Percentiles rank a stretch among this genome's conserved stretches.
Evolutionary conservation across 192 early-diverging fungal species (phyloP).

Genomic region (Geranomyces michiganensis): DNA sequence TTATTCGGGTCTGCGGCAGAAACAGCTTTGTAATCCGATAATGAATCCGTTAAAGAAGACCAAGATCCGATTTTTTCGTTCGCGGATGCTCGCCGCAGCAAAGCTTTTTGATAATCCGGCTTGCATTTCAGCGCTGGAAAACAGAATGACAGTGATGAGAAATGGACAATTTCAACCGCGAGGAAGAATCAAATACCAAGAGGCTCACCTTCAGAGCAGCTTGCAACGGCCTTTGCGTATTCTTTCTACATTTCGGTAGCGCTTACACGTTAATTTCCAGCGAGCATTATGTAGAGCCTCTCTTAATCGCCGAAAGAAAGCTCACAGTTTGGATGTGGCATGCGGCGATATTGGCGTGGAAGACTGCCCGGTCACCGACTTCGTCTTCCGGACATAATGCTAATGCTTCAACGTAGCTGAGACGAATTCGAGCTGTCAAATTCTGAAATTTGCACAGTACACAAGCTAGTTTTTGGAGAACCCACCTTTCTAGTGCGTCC

Average conservation of each 20-base stretch:
- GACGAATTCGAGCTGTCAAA: neutral
- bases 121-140: constrained; percentile 53
- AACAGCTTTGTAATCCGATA: constrained; percentile 53
- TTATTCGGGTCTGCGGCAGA: constrained; percentile 36
- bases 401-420: constrained; percentile 23
- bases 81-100: constrained; percentile 63
- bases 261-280: constrained; percentile 13
- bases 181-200: neutral
- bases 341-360: constrained; percentile 64
- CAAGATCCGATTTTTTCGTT: constrained; percentile 56
- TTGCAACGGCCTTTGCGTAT: constrained; percentile 43
- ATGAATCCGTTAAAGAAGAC: constrained; percentile 47
- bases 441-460: neutral
- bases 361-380: constrained; percentile 11
- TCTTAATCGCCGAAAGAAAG: neutral
- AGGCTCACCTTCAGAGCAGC: constrained; percentile 41
- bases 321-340: constrained; percentile 63
- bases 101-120: constrained; percentile 62
- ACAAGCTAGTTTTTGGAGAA: neutral
- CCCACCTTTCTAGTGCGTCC: neutral
- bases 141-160: neutral
- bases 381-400: constrained; percentile 22
- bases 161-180: neutral
- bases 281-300: neutral
- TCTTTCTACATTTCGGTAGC: constrained; percentile 30